These are phyloP conservation scores for Pyracantha coccinea DNA, from an alignment of 331 rosid genomes.

Conservation along the genomic window DNA sequence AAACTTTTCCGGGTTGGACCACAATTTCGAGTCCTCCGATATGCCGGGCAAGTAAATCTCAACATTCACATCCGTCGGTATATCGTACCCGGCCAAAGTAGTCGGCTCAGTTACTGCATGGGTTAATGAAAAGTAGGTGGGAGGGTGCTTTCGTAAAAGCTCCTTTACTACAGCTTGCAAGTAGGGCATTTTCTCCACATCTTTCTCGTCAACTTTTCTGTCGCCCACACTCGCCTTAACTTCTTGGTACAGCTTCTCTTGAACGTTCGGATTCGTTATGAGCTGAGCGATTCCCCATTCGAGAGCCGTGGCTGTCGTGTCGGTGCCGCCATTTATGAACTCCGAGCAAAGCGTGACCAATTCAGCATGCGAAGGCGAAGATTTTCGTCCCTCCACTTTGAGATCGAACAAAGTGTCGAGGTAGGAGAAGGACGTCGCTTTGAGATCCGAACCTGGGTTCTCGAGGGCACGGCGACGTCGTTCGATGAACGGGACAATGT, in stretches of 20 bases:
- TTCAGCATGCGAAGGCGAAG: constrained; percentile 49
- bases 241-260: constrained; percentile 41
- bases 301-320: constrained; percentile 80
- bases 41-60: constrained; percentile 51
- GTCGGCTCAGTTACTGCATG: constrained; percentile 71
- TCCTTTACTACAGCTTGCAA: constrained; percentile 74
- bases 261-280: constrained; percentile 48
- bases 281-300: constrained; percentile 85
- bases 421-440: constrained; percentile 81
- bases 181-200: constrained; percentile 72
- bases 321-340: constrained; percentile 87
- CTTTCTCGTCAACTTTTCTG: constrained; percentile 54
- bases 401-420: constrained; percentile 80
- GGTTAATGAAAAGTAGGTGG: constrained; percentile 63
- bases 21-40: constrained; percentile 37
- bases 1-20: constrained; percentile 63
- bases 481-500: constrained; percentile 45
- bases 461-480: constrained; percentile 49
- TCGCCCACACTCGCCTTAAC: constrained; percentile 31
- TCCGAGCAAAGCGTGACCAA: constrained; percentile 74
- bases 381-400: constrained; percentile 44
- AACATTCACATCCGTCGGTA: constrained; percentile 42
- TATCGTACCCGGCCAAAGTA: constrained; percentile 65
- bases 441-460: constrained; percentile 55
- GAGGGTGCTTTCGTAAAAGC: constrained; percentile 73